A percentile compares a stretch with the other conserved stretches of the same genome.
phyloP scores from a whole-genome alignment of 2,329 filamentous ascomycete genomes.

The Cryoendolithus antarcticus region DNA sequence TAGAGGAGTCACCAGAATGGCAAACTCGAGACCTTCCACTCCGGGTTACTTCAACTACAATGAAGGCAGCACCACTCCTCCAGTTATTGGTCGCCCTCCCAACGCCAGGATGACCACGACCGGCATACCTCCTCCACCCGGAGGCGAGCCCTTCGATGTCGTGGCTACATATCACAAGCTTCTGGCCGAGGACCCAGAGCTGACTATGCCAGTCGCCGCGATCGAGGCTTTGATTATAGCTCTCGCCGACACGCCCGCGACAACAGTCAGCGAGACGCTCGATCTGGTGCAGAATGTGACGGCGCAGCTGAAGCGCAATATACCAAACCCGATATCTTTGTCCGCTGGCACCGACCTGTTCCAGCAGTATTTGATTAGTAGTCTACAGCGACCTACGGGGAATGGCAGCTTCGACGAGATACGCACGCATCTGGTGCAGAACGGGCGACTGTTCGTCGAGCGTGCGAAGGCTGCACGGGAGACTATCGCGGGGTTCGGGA shows the following conservation, averaged over 20 bases:
- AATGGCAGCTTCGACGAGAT: conserved; percentile 67
- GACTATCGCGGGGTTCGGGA: conserved; percentile 68
- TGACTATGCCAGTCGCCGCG: conserved; percentile 91
- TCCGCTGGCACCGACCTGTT: conserved; percentile 93
- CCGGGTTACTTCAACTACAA: background rate
- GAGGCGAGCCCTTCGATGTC: conserved; percentile 34
- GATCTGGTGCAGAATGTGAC: conserved; percentile 71
- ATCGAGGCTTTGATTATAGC: conserved; percentile 85
- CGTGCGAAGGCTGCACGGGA: conserved; percentile 75
- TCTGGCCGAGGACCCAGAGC: conserved; percentile 58
- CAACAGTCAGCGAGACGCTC: conserved; percentile 88
- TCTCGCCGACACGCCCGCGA: conserved; percentile 64
- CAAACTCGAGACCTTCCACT: background rate
- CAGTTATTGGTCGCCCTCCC: conserved; percentile 4
- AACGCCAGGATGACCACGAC: conserved; percentile 6
- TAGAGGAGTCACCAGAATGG: background rate
- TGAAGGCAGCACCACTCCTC: conserved; percentile 2
- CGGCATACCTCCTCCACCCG: conserved; percentile 1
- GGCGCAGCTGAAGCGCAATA: conserved; percentile 60
- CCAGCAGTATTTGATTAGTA: conserved; percentile 80
- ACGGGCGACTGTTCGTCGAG: conserved; percentile 74
- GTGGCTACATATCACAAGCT: conserved; percentile 54
- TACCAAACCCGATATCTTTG: conserved; percentile 81
- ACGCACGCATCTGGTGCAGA: conserved; percentile 69
- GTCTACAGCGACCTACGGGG: conserved; percentile 40